Evolutionary conservation across 1,284 basidiomycete species (phyloP), one percentile per base, ranked within the genome.

Genomic region (Irpex sp.): DNA sequence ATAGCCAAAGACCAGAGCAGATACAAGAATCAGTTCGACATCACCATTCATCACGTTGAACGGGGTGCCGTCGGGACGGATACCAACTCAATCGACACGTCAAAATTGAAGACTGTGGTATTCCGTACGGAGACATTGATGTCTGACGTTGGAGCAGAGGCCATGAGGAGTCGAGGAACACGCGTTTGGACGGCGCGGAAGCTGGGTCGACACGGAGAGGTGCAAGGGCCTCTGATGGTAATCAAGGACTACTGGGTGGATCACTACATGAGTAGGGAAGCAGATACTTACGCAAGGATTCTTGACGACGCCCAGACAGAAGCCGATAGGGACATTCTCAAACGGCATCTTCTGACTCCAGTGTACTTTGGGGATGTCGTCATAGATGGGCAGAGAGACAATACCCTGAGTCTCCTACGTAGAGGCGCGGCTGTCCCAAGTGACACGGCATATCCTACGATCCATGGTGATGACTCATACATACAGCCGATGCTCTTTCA

Each of bases 231-330:
- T 15, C 47, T 36, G 17, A 57, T 57, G 9, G 26, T 57, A 13
- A n/a, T 62, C 38, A 62, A 62, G 37, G 60, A 62, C 55, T 57
- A 31, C 37, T 62, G 60, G 60, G 60, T 48, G 6, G 60, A 62
- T 34, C 9, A 34, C 7, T 21, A 48, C 9, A 8, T 38, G 3
- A 8, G 11, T 3, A 51, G 54, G 5, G 60, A 62, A 57, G 40
- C 37, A n/a, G 19, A 7, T 7, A 58, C 40, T 31, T n/a, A n/a
- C 9, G 7, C 8, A 13, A 37, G 21, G 8, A 47, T 58, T 13
- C 36, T 47, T 13, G 15, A 44, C 9, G 57, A 21, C 19, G 57
- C 57, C 5, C 7, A 11, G 6, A 17, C 34, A 7, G 57, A 38
- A 31, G n/a, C 38, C 13, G 5, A n/a, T 6, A 37, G 21, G 38